phyloP scores from a whole-genome alignment of 257 asterid species.

The Nicotiana noctiflora region DNA sequence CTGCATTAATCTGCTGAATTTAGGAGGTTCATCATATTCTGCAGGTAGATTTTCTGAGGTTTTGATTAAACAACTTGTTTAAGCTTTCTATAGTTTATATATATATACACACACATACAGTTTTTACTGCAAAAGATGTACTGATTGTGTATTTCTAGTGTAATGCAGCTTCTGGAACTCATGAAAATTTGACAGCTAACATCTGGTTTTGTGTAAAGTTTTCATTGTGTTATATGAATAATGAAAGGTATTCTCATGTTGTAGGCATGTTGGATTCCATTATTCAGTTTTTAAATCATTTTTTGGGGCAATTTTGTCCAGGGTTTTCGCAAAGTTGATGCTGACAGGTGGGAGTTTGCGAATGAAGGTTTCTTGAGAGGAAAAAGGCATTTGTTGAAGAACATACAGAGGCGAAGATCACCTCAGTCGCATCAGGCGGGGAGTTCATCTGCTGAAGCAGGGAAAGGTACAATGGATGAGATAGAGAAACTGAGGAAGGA shows the following conservation, averaged over 20 bases:
- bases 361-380: conserved; percentile 62
- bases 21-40: conserved; percentile 37
- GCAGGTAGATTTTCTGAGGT: conserved; percentile 53
- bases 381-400: conserved; percentile 54
- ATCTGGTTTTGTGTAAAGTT: conserved; percentile 16
- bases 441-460: conserved; percentile 30
- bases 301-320: conserved; percentile 17
- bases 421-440: conserved; percentile 48
- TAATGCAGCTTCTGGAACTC: conserved; percentile 21
- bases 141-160: conserved; percentile 22
- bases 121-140: conserved; percentile 10
- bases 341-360: conserved; percentile 83
- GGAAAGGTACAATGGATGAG: conserved; percentile 43
- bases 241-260: background rate
- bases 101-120: background rate
- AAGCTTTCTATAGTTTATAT: background rate
- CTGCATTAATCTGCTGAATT: conserved; percentile 25
- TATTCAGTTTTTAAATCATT: background rate
- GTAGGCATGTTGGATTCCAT: background rate
- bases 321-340: conserved; percentile 78
- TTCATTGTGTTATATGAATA: background rate
- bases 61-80: conserved; percentile 17
- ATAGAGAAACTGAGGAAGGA: conserved; percentile 54
- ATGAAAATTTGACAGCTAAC: conserved; percentile 18
- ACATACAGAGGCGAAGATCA: conserved; percentile 69